A percentile compares a stretch with the other conserved stretches of the same genome.
phyloP scores from a whole-genome alignment of 1,139 yeast genomes.

The Yamadazyma buinensis region DNA sequence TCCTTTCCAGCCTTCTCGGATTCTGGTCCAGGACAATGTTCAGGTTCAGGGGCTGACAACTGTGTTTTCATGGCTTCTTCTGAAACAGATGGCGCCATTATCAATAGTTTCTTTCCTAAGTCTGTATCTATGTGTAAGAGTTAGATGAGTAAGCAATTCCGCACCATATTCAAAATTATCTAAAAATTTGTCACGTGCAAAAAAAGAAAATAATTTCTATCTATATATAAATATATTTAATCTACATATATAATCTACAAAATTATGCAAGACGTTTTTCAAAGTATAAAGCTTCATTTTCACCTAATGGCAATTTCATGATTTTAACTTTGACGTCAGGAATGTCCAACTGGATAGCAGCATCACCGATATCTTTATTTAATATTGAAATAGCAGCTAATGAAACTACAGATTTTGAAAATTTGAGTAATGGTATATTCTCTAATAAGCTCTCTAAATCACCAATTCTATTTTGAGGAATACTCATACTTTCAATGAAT shows the following conservation, averaged over 20 bases:
- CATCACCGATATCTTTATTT: conserved; percentile 43
- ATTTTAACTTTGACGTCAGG: conserved; percentile 23
- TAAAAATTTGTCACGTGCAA: no score
- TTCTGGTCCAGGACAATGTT: conserved; percentile 98
- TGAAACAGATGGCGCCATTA: conserved; percentile 23
- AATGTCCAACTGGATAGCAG: conserved; percentile 24
- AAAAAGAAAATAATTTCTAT: no score
- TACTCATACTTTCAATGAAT: conserved; percentile 5
- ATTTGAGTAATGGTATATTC: conserved; percentile 39
- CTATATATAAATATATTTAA: no score
- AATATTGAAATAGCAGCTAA: conserved; percentile 52
- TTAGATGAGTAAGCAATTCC: no score
- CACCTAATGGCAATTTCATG: conserved; percentile 40
- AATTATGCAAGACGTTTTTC: conserved; percentile 6
- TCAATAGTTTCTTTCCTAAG: no score
- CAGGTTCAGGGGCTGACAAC: conserved; percentile 63
- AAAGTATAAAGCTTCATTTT: conserved; percentile 44
- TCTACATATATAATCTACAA: neutral
- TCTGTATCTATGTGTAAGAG: no score
- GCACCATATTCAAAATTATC: no score
- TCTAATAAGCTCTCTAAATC: conserved; percentile 33
- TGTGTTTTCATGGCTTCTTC: conserved; percentile 17
- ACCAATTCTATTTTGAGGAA: conserved; percentile 9
- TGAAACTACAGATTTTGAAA: conserved; percentile 15
- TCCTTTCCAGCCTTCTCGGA: conserved; percentile 90